Conservation (phyloP, 441 rosid species). For the Melastoma candidum region DNA sequence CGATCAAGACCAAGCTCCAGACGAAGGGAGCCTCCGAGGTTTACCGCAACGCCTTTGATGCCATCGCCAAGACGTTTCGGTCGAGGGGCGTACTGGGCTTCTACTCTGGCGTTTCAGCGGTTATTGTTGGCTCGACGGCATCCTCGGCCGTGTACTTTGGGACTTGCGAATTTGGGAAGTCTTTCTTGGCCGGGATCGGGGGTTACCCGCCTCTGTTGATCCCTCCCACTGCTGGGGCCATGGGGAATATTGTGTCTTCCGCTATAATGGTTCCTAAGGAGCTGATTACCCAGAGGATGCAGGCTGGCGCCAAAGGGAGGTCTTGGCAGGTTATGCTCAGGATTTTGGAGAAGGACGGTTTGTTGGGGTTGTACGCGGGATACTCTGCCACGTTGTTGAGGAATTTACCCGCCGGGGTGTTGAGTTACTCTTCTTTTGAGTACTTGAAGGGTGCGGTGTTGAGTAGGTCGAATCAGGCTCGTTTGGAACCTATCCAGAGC, state of each 20-base stretch:
- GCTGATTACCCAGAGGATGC: slow-evolving; percentile 86
- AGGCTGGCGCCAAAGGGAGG: slow-evolving; percentile 77
- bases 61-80: slow-evolving; percentile 64
- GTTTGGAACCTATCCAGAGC: slow-evolving; percentile 77
- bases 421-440: slow-evolving; percentile 88
- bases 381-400: slow-evolving; percentile 82
- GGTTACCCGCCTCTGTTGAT: slow-evolving; percentile 59
- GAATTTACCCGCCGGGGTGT: slow-evolving; percentile 86
- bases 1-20: slow-evolving; percentile 86
- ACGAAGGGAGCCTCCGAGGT: slow-evolving; percentile 77
- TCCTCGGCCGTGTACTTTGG: slow-evolving; percentile 95
- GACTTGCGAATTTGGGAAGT: slow-evolving; percentile 92
- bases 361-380: slow-evolving; percentile 81
- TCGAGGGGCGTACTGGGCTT: slow-evolving; percentile 70
- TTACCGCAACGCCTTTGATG: slow-evolving; percentile 63
- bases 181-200: slow-evolving; percentile 51
- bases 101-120: slow-evolving; percentile 87
- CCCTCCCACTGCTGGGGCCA: slow-evolving; percentile 94
- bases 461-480: slow-evolving; percentile 39
- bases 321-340: slow-evolving; percentile 67
- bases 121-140: slow-evolving; percentile 84
- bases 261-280: slow-evolving; percentile 95
- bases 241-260: slow-evolving; percentile 90
- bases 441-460: slow-evolving; percentile 80
- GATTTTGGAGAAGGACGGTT: slow-evolving; percentile 73